phyloP scores from a whole-genome alignment of 164 flowering plant species.

The Platanus orientalis region DNA sequence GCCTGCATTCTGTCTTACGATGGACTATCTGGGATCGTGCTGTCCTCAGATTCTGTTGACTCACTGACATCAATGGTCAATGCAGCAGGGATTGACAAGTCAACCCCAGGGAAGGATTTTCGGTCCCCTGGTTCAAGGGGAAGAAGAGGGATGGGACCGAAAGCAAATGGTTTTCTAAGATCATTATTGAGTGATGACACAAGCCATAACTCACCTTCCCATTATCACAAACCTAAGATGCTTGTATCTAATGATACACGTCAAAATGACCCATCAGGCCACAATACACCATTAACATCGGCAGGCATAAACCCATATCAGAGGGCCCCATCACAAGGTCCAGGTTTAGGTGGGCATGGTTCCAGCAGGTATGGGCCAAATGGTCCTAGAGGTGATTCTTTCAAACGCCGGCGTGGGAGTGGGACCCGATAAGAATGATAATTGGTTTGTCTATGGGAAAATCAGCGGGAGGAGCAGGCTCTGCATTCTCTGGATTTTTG shows the following conservation, averaged over 20 bases:
- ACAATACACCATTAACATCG: slow-evolving; percentile 1
- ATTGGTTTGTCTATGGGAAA: too few relatives aligned
- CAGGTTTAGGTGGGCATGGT: slow-evolving; percentile 17
- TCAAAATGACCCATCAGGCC: slow-evolving; percentile 5
- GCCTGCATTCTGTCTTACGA: slow-evolving; percentile 67
- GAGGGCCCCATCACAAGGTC: not conserved
- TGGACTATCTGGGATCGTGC: slow-evolving; percentile 52
- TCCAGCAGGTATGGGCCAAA: slow-evolving; percentile 12
- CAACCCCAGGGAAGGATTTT: slow-evolving; percentile 15
- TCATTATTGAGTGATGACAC: slow-evolving; percentile 16
- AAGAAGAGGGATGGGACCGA: slow-evolving; percentile 13
- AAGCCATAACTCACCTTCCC: slow-evolving; percentile 1
- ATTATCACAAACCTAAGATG: slow-evolving; percentile 9
- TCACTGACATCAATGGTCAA: slow-evolving; percentile 35
- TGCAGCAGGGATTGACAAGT: slow-evolving; percentile 28
- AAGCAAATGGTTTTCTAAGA: slow-evolving; percentile 17
- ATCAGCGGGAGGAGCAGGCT: not conserved
- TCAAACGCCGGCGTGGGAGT: slow-evolving; percentile 39
- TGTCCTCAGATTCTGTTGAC: slow-evolving; percentile 30
- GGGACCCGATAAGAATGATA: slow-evolving; percentile 9
- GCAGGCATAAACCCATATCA: not conserved
- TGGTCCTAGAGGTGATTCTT: slow-evolving; percentile 21
- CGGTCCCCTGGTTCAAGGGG: not conserved
- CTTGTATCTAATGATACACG: slow-evolving; percentile 2
- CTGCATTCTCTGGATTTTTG: not conserved